Base-by-base conservation (phyloP, 768 basidiomycete genomes). In the Leccinum uliginosum region DNA sequence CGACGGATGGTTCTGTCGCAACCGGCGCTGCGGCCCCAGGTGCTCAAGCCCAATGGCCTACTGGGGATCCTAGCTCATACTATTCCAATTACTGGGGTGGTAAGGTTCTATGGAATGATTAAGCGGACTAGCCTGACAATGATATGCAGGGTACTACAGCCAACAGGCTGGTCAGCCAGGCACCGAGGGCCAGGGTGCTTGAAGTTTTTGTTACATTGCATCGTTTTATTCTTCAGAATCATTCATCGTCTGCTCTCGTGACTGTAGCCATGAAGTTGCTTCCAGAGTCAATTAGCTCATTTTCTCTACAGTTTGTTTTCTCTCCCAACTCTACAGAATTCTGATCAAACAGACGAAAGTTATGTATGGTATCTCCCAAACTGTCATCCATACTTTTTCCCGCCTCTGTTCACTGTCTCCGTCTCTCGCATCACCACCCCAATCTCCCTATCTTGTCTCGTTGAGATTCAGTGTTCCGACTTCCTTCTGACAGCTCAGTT, bases 71-170 rank as follows among this genome's bases (percentile, higher is more conserved):
- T 55, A 86, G 75, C 67, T 80, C 80, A 57, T 90, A 90, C 73
- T 90, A 90, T 72, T 83, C 83, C 54, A 87, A 87, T 68, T 90
- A 91, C 69, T 91, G 89, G 89, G 86, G 88, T 69, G 87, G 89
- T 91, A 58, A 65, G 85, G 51, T 57, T 53, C 9, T 34, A 21
- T 52, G 34, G 14, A 26, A 27, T 17, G 17, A 11, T 27, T 57
- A 50, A 17, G 10, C 27, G 54, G 40, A 54, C 52, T 58, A 15
- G 29, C 51, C 58, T 62, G 53, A 58, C 66, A 50, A 50, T 65
- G 19, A n/a, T 58, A 60, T 51, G 2, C 53, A 92, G 91, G 89
- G 61, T 93, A 93, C 67, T 93, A 93, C 64, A 82, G 83, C 51
- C 91, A 91, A 72, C 87, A 88, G 73, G 78, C 81, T 57, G 74